Evolutionary conservation across 306 rosid species (phyloP).

Genomic region (Pterocarpus santalinus): DNA sequence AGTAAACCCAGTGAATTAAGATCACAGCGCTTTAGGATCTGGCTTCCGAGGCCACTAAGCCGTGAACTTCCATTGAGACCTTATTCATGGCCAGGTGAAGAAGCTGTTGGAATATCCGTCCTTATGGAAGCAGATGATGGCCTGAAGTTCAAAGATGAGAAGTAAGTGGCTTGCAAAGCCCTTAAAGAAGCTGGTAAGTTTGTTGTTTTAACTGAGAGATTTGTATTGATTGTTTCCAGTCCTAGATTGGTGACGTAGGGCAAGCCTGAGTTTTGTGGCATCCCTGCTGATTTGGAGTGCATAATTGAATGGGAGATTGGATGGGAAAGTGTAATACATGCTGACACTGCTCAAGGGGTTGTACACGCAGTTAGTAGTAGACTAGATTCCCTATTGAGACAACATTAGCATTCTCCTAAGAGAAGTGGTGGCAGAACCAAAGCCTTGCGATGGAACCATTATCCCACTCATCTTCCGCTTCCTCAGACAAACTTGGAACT

Average conservation of each 20-base stretch:
- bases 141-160: constrained; percentile 77
- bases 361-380: constrained; percentile 84
- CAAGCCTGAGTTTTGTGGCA: constrained; percentile 62
- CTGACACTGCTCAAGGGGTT: constrained; percentile 63
- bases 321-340: constrained; percentile 82
- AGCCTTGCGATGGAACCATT: constrained; percentile 63
- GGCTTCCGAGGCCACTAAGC: constrained; percentile 78
- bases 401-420: constrained; percentile 61
- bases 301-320: constrained; percentile 74
- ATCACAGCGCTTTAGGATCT: too few relatives aligned
- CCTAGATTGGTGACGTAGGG: constrained; percentile 69
- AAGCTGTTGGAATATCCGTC: constrained; percentile 79
- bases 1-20: too few relatives aligned
- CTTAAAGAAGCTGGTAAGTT: constrained; percentile 86
- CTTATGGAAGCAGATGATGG: constrained; percentile 74
- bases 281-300: constrained; percentile 74
- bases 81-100: constrained; percentile 96
- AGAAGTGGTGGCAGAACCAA: constrained; percentile 55
- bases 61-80: constrained; percentile 73
- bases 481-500: constrained; percentile 83
- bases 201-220: constrained; percentile 73
- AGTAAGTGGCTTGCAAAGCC: constrained; percentile 74
- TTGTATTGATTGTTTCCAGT: constrained; percentile 67
- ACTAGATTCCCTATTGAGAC: constrained; percentile 68
- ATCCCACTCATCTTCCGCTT: constrained; percentile 80